Base-by-base conservation (phyloP, 495 filamentous ascomycete genomes). In the Sporormia fimetaria region DNA sequence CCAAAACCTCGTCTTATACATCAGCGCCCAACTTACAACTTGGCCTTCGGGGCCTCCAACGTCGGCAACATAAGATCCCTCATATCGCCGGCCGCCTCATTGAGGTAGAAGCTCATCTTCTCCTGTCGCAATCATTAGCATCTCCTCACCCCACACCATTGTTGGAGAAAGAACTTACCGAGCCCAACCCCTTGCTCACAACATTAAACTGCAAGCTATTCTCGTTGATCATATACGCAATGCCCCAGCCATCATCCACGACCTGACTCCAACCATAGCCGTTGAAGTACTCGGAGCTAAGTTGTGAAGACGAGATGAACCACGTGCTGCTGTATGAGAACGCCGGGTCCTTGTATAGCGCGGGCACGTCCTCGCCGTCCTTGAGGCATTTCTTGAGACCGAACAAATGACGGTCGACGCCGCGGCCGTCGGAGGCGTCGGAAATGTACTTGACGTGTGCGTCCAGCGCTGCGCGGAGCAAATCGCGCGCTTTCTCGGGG, bases 171-270 rank as follows among this genome's bases (percentile, higher is more conserved):
- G 6, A 21, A 51, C 51, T 33, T 54, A 49, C 51, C 54, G 78
- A 81, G 38, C 87, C 90, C 17, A 94, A 68, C 38, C 81, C 78
- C 74, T 96, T 99, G 65, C 78, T 86, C 47, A 88, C 85, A 57
- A 99, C 82, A 69, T 99, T 99, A 73, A 96, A 96, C 73, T 95
- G 88, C 47, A 99, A 71, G 62, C 84, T 79, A 62, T 92, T 93
- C 72, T 99, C 90, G 57, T 99, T 99, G 56, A 99, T 95, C 92
- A 99, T 99, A 55, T 99, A 99, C 9, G 92, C 92, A 62, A 99
- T 93, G 15, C 92, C 90, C 61, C 84, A 99, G 11, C 90, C 90
- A 25, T 79, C 83, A 58, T 96, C 88, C 42, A 96, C 81, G 14
- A 99, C 92, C 72, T 99, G 88, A 57, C 84, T 92, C 92, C 92